phyloP scores from a whole-genome alignment of 371 early-diverging fungal genomes.

The Cokeromyces recurvatus region DNA sequence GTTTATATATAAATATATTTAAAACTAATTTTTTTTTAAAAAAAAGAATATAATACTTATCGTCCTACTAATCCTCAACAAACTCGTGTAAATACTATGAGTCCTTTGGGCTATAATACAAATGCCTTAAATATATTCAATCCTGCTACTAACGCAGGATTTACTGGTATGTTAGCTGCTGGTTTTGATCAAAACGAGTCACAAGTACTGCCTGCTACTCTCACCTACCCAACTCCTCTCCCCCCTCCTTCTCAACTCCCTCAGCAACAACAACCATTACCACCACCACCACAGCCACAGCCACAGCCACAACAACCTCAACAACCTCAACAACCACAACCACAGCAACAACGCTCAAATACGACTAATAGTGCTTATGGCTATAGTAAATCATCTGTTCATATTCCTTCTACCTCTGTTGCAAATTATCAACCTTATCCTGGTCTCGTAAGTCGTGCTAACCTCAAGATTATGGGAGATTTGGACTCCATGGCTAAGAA shows the following conservation, averaged over 20 bases:
- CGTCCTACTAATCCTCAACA: neutral
- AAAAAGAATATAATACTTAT: slow-evolving; percentile 4
- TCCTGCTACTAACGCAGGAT: neutral
- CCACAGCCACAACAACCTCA: no score
- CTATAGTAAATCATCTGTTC: slow-evolving; percentile 5
- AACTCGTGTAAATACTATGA: no score
- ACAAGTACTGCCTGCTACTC: neutral
- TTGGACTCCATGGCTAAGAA: slow-evolving; percentile 47
- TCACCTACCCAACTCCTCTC: no score
- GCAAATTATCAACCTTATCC: slow-evolving; percentile 48
- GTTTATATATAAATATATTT: no score
- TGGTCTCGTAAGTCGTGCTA: slow-evolving; percentile 59
- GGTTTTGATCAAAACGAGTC: slow-evolving; percentile 2
- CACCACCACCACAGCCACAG: no score
- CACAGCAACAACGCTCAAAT: slow-evolving; percentile 2
- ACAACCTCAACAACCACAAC: no score
- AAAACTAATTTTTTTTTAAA: no score
- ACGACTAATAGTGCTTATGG: neutral
- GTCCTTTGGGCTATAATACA: neutral
- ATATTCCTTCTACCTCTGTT: slow-evolving; percentile 10
- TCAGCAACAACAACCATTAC: no score
- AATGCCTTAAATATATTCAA: neutral
- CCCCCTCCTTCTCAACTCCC: neutral
- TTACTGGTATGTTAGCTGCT: neutral
- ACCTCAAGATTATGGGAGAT: slow-evolving; percentile 57